phyloP scores from a whole-genome alignment of 345 rosid genomes.

The Mallotus nudiflorus region DNA sequence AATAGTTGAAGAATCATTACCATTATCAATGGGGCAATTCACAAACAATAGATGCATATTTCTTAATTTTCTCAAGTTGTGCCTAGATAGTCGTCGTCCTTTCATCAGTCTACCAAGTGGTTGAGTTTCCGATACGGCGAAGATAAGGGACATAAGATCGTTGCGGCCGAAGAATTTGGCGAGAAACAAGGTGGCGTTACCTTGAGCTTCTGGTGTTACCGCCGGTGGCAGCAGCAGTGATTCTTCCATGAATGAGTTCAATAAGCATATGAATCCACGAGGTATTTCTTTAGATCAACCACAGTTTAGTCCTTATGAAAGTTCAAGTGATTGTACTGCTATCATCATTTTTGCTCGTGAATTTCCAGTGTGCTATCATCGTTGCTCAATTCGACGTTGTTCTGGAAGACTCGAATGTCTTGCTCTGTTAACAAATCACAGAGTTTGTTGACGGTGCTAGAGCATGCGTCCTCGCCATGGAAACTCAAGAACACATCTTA shows the following conservation, averaged over 20 bases:
- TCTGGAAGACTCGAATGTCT: constrained; percentile 40
- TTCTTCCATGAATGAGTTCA: constrained; percentile 33
- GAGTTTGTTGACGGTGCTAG: constrained; percentile 28
- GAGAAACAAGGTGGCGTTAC: no score
- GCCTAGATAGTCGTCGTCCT: no score
- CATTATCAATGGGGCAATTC: no score
- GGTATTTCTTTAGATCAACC: constrained; percentile 65
- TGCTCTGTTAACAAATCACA: constrained; percentile 16
- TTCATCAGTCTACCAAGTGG: no score
- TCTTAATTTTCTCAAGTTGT: no score
- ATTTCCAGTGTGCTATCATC: no score
- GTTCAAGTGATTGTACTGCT: constrained; percentile 61
- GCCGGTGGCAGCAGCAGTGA: background rate
- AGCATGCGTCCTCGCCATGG: constrained; percentile 55
- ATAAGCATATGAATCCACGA: constrained; percentile 42
- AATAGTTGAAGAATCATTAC: constrained; percentile 13
- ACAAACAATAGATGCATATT: no score
- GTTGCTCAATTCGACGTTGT: constrained; percentile 38
- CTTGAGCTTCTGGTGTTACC: constrained; percentile 1
- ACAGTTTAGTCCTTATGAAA: constrained; percentile 62
- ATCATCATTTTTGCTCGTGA: no score
- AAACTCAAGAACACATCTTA: constrained; percentile 61
- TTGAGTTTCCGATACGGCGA: no score
- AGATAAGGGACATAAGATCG: no score
- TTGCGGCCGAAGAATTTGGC: no score